Base-by-base conservation (phyloP, 176 grass and related monocot species). In the Ensete ventricosum region DNA sequence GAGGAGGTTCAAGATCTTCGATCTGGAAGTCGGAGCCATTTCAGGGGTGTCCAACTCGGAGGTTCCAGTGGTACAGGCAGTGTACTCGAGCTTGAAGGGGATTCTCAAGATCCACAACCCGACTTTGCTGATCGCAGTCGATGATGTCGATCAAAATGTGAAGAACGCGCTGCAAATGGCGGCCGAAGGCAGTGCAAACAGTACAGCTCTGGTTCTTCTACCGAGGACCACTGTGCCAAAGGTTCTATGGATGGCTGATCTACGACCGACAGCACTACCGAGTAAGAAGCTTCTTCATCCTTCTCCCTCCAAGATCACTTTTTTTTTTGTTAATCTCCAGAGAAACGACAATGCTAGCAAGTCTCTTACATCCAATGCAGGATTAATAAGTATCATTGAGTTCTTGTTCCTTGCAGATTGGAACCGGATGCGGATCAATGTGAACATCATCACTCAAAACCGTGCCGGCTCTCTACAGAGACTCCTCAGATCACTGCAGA, bases 381-480 rank as follows among this genome's bases (percentile, higher is more conserved):
- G 13, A 43, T 43, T 10, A 58, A 74, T 10, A 58, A 74, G 20
- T 12, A 74, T 43, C 12, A 59, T 59, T n/a, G 58, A 62, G 17
- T 63, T 60, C 10, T 51, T 26, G 71, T 21, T 25, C 48, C 16
- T 8, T 52, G 69, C 83, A 97, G 94, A 91, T 54, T 99, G 95
- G 95, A 99, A 94, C 76, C 69, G 81, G 59, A 99, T 94, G 95
- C 81, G 88, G 8, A 84, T 99, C 48, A 91, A 90, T 14, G 90
- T 99, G 81, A 99, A 99, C 95, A 91, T 99, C 77, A 87, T 99
- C 80, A 99, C 95, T 21, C 95, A 99, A 77, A 94, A 91, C 82
- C 84, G 95, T 0, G 84, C 69, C 1, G 73, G 55, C 10, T 99
- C 95, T 64, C 95, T 99, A 50, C 25, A 55, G 22, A 62, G 95